Conservation (phyloP, 257 asterid genomes). For the Marsdenia floribunda region DNA sequence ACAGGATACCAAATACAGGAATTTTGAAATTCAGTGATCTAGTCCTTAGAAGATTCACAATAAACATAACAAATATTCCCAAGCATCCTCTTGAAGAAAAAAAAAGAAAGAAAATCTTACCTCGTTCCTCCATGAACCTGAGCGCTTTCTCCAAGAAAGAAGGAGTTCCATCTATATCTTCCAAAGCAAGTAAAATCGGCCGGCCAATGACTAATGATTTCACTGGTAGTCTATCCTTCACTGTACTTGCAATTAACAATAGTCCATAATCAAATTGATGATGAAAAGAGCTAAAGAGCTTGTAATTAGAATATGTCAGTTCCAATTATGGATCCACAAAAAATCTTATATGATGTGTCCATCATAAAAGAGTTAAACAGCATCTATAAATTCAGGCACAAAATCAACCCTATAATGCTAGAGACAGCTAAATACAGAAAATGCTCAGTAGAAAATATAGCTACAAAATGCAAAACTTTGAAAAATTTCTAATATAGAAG, state of each 20-base stretch:
- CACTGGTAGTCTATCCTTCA: conserved; percentile 64
- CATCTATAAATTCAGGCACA: background rate
- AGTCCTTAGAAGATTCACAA: background rate
- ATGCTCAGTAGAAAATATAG: background rate
- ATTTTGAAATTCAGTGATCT: background rate
- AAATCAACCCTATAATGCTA: background rate
- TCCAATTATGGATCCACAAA: background rate
- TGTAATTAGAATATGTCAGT: conserved; percentile 2
- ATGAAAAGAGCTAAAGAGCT: background rate
- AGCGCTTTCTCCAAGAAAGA: conserved; percentile 98
- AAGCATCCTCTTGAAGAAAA: conserved; percentile 4
- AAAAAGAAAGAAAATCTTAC: conserved; percentile 35
- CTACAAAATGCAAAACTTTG: background rate
- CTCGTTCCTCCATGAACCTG: conserved; percentile 77
- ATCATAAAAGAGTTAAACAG: background rate
- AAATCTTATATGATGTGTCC: background rate
- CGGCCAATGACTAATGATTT: conserved; percentile 84
- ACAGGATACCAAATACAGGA: background rate
- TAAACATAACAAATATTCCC: background rate
- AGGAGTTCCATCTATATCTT: conserved; percentile 94
- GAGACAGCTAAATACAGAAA: background rate
- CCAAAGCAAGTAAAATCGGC: conserved; percentile 95
- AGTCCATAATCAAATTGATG: conserved; percentile 10
- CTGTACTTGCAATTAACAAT: conserved; percentile 27
- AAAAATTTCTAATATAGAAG: background rate